Conservation (phyloP, 169 alveolate species). For the Plasmodium vivax region DNA sequence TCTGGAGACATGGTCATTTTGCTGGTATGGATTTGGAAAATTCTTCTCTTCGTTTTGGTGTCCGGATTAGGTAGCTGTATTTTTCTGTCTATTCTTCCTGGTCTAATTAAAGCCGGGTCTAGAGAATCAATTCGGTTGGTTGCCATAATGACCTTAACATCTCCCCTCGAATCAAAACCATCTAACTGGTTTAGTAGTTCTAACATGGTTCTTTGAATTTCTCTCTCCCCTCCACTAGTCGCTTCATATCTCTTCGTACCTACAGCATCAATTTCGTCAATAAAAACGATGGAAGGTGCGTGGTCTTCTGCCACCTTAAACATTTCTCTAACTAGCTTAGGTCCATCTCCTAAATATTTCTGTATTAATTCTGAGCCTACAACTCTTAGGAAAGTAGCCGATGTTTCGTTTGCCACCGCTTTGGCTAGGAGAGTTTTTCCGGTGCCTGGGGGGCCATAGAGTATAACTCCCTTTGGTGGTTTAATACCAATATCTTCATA, state of each 20-base stretch:
- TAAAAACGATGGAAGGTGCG: constrained; percentile 99
- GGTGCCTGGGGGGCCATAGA: constrained; percentile 96
- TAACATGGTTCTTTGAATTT: constrained; percentile 99
- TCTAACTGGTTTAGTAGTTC: constrained; percentile 98
- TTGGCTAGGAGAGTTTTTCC: constrained; percentile 95
- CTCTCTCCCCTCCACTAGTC: constrained; percentile 99
- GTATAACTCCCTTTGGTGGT: constrained; percentile 95
- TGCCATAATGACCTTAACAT: constrained; percentile 99
- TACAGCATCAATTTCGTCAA: constrained; percentile 99
- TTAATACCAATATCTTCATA: constrained; percentile 99
- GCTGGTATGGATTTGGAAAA: constrained; percentile 97
- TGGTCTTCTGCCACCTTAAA: constrained; percentile 99
- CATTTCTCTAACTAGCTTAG: constrained; percentile 99
- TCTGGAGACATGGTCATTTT: constrained; percentile 98
- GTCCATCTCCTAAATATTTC: constrained; percentile 99
- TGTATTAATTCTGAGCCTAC: constrained; percentile 99
- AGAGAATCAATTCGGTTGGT: constrained; percentile 98
- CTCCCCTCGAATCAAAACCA: constrained; percentile 99
- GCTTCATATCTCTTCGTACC: constrained; percentile 98
- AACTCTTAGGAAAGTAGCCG: constrained; percentile 99
- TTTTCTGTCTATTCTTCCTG: constrained; percentile 99
- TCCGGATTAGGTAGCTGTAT: constrained; percentile 99
- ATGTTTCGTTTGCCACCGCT: constrained; percentile 98
- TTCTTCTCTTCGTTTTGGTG: constrained; percentile 95
- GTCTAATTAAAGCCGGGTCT: constrained; percentile 99